Conservation (phyloP, 164 flowering plant species). For the Stephania yunnanensis region DNA sequence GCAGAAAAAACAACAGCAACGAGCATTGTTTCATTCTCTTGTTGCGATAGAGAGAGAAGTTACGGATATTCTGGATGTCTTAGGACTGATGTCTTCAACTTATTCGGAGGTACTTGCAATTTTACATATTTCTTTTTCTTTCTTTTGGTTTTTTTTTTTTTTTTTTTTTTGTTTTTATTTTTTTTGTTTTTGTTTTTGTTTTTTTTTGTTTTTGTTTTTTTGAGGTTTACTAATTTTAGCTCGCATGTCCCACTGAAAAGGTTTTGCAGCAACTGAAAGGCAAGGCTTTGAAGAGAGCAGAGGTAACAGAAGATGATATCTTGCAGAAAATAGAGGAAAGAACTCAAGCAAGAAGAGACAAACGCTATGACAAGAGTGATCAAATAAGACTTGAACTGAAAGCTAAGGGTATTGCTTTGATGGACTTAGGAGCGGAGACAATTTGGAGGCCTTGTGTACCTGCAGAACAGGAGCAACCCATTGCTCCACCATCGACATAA, state of each 20-base stretch:
- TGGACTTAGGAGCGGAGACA: conserved; percentile 67
- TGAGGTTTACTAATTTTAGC: not conserved
- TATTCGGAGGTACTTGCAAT: conserved; percentile 48
- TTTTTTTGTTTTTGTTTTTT: too few species aligned
- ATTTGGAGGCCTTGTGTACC: conserved; percentile 77
- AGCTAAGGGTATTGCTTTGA: conserved; percentile 63
- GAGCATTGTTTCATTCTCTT: conserved; percentile 42
- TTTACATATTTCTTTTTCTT: not conserved
- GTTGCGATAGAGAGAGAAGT: conserved; percentile 49
- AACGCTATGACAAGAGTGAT: conserved; percentile 55
- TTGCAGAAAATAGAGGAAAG: conserved; percentile 53
- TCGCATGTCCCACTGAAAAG: conserved; percentile 27
- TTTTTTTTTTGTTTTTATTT: too few species aligned
- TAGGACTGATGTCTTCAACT: conserved; percentile 52
- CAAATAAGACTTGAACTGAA: conserved; percentile 53
- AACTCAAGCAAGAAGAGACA: conserved; percentile 52
- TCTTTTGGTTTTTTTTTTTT: too few species aligned
- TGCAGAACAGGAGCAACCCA: not conserved
- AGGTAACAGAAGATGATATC: conserved; percentile 53
- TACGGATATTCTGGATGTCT: conserved; percentile 40
- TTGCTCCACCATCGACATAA: not conserved
- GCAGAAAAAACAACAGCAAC: conserved; percentile 55
- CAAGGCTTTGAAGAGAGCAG: conserved; percentile 75
- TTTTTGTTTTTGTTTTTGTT: too few species aligned
- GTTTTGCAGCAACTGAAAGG: conserved; percentile 69